These are phyloP conservation scores for Cyclocybe aegerita DNA, from an alignment of 768 basidiomycete species.

Conservation along the genomic window DNA sequence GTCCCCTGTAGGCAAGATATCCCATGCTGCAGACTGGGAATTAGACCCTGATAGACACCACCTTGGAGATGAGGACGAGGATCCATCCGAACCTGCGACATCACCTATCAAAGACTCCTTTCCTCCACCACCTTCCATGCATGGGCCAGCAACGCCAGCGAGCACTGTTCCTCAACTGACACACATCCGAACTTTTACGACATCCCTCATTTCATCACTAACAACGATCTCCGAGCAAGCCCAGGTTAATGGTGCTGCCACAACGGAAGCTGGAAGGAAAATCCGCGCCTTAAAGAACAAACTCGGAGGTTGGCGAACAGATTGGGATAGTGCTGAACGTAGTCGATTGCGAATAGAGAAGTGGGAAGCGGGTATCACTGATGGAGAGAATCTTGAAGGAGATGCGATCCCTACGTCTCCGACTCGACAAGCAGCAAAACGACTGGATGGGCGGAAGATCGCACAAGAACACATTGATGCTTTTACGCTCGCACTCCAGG, in stretches of 20 bases:
- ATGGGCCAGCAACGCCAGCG: conserved; percentile 55
- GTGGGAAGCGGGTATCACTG: conserved; percentile 71
- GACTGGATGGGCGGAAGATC: conserved; percentile 67
- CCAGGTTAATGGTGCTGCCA: conserved; percentile 83
- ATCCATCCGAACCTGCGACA: conserved; percentile 36
- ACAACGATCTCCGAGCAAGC: conserved; percentile 83
- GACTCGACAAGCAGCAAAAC: conserved; percentile 30
- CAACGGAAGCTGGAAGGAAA: conserved; percentile 83
- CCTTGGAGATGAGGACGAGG: conserved; percentile 49
- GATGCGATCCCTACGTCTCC: conserved; percentile 26
- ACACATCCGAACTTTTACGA: conserved; percentile 70
- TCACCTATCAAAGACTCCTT: conserved; percentile 64
- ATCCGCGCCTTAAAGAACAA: conserved; percentile 85
- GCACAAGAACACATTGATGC: conserved; percentile 79
- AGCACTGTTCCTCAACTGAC: conserved; percentile 64
- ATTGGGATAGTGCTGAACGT: conserved; percentile 84
- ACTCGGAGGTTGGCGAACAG: conserved; percentile 73
- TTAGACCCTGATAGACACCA: conserved; percentile 49
- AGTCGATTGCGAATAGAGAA: conserved; percentile 74
- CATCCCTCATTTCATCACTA: conserved; percentile 73
- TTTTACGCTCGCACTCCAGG: conserved; percentile 69
- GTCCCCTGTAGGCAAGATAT: conserved; percentile 19
- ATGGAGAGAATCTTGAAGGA: conserved; percentile 32
- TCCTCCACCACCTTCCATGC: conserved; percentile 44
- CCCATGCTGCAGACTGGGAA: conserved; percentile 56